phyloP scores from a whole-genome alignment of 1,284 basidiomycete genomes.

The Ustilago sp. region DNA sequence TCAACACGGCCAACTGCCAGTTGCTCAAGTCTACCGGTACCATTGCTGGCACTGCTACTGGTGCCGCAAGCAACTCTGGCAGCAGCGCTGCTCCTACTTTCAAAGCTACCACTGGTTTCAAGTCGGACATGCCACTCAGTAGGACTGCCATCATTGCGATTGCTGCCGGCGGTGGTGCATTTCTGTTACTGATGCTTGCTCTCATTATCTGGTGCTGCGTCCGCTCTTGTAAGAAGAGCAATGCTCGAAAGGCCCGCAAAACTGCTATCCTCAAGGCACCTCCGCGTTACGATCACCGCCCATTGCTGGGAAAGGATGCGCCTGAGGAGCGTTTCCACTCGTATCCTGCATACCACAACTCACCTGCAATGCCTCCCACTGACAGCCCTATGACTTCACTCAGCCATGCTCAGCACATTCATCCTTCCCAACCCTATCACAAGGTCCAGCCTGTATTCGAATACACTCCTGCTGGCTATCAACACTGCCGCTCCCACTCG shows the following conservation, averaged over 20 bases:
- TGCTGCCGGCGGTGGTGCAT: slow-evolving; percentile 42
- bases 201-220: slow-evolving; percentile 52
- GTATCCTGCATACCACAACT: slow-evolving; percentile 32
- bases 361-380: slow-evolving; percentile 30
- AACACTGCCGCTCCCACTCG: slow-evolving; percentile 7
- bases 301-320: slow-evolving; percentile 25
- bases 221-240: slow-evolving; percentile 39
- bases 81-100: slow-evolving; percentile 51
- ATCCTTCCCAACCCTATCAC: slow-evolving; percentile 21
- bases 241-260: slow-evolving; percentile 31
- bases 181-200: slow-evolving; percentile 33
- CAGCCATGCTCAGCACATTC: slow-evolving; percentile 35
- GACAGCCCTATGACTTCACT: slow-evolving; percentile 42
- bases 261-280: slow-evolving; percentile 30
- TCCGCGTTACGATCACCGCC: slow-evolving; percentile 35
- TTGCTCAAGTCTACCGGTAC: slow-evolving; percentile 6
- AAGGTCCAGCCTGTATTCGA: slow-evolving; percentile 27
- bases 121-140: slow-evolving; percentile 24
- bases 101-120: slow-evolving; percentile 54
- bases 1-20: slow-evolving; percentile 34
- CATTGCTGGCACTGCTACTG: slow-evolving; percentile 14
- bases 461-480: slow-evolving; percentile 7
- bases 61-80: slow-evolving; percentile 11
- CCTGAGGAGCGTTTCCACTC: slow-evolving; percentile 24
- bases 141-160: slow-evolving; percentile 46